Evolutionary conservation across 176 grass and related monocot genomes (phyloP), one percentile per base, ranked within the genome.

Genomic region (Oryza brachyantha): DNA sequence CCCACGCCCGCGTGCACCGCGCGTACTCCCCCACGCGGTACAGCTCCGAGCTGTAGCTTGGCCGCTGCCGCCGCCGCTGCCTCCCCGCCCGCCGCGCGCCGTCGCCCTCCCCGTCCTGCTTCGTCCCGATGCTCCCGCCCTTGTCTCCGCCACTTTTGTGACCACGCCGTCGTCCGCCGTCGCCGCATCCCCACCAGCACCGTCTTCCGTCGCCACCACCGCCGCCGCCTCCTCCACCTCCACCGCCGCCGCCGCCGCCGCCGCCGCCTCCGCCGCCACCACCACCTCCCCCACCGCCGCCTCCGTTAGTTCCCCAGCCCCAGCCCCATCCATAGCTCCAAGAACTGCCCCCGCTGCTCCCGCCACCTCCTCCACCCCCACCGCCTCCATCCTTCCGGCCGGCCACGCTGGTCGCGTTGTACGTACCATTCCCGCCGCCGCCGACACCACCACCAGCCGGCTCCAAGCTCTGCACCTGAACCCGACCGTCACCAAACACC

Each of bases 21-120:
- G 94, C 91, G 67, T 97, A 97, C 86, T 93, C 91, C 10, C 89
- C 88, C 10, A 97, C 68, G 13, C 81, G 83, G 81, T 92, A 97
- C 86, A 93, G 50, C 27, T 82, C 90, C 8, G 86, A 93, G 75
- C 86, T 97, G 82, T 97, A 97, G 65, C 82, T 93, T 3, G 87
- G 94, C n/a, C 70, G 74, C 12, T 60, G 50, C 1, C 70, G 74
- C 12, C 50, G 50, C 1, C 43, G 58, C 72, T 32, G 31, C 31
- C 43, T 64, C 66, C 50, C 22, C n/a, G n/a, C n/a, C 3, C 42
- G 29, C 12, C 24, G 3, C 14, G 17, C 8, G 4, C 8, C 16
- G 55, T 5, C 22, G 1, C 26, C 35, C 0, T 54, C 46, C 21
- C 75, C 1, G 17, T n/a, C 26, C 74, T 45, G 0, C 57, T 68